These are phyloP conservation scores for Lojkania enalia DNA, from an alignment of 2,329 filamentous ascomycete species.

Conservation along the genomic window DNA sequence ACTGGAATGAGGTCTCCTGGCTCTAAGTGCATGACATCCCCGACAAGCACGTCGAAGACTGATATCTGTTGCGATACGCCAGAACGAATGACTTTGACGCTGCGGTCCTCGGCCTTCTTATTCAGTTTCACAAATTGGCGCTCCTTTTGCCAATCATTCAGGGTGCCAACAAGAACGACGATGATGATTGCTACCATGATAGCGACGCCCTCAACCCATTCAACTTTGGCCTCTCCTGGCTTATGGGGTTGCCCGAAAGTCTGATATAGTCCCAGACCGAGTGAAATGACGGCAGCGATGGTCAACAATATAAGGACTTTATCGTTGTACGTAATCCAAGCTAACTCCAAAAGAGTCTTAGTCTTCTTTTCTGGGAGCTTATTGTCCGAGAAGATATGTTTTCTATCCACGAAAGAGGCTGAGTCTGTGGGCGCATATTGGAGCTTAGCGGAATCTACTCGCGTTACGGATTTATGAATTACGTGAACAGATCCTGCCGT, in stretches of 20 bases:
- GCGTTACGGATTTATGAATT: constrained; percentile 7
- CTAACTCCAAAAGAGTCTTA: constrained; percentile 70
- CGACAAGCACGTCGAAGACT: constrained; percentile 71
- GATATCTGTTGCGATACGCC: constrained; percentile 71
- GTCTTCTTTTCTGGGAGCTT: constrained; percentile 69
- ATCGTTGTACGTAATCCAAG: constrained; percentile 83
- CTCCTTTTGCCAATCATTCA: constrained; percentile 83
- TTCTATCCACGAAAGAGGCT: constrained; percentile 62
- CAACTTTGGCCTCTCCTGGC: constrained; percentile 59
- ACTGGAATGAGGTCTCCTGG: constrained; percentile 73
- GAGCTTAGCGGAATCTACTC: constrained; percentile 1
- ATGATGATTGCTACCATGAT: constrained; percentile 79
- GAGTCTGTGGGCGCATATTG: constrained; percentile 26
- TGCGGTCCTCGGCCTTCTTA: constrained; percentile 75
- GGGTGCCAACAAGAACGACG: constrained; percentile 73
- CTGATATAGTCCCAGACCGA: constrained; percentile 75
- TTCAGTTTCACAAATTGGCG: constrained; percentile 79
- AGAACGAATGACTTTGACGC: constrained; percentile 74
- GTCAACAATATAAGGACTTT: constrained; percentile 75
- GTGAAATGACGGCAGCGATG: constrained; percentile 71
- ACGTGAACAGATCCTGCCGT: constrained; percentile 32
- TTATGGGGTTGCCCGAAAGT: constrained; percentile 63
- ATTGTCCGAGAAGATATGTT: constrained; percentile 71
- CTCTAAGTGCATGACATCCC: constrained; percentile 73
- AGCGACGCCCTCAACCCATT: constrained; percentile 82